phyloP scores from a whole-genome alignment of 805 yeast species.

The Yarrowia sp. region DNA sequence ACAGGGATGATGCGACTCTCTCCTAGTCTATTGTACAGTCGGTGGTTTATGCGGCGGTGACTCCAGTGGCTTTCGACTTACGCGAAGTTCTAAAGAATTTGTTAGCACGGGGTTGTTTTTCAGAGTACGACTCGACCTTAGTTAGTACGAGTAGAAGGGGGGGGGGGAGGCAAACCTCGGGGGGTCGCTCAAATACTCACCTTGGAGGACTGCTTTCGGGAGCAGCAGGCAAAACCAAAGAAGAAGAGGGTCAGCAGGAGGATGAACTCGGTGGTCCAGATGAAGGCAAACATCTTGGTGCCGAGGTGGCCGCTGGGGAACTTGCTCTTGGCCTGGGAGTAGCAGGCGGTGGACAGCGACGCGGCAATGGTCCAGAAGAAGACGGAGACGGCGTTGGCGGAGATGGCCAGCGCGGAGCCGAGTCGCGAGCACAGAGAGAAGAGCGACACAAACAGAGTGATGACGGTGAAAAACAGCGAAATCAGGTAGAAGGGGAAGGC shows the following conservation, averaged over 20 bases:
- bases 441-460: slow-evolving; percentile 54
- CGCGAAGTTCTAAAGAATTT: slow-evolving; percentile 37
- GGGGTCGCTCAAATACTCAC: slow-evolving; percentile 1
- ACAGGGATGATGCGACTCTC: too few relatives aligned
- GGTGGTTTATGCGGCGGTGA: slow-evolving; percentile 20
- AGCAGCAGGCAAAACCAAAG: slow-evolving; percentile 45
- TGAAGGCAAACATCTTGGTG: slow-evolving; percentile 58
- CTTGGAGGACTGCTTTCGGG: slow-evolving; percentile 33
- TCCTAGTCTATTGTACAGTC: slow-evolving; percentile 12
- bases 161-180: too few relatives aligned
- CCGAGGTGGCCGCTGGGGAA: slow-evolving; percentile 54
- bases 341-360: slow-evolving; percentile 71
- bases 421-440: slow-evolving; percentile 45
- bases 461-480: slow-evolving; percentile 61
- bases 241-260: slow-evolving; percentile 47
- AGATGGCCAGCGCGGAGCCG: slow-evolving; percentile 46
- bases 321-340: slow-evolving; percentile 71
- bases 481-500: slow-evolving; percentile 69
- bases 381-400: slow-evolving; percentile 45
- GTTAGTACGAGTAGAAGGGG: background rate
- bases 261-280: slow-evolving; percentile 63
- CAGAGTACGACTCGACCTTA: slow-evolving; percentile 21
- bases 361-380: slow-evolving; percentile 57
- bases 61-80: slow-evolving; percentile 21
- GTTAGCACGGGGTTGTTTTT: slow-evolving; percentile 33